Conservation (phyloP, 1,284 basidiomycete species). For the Peniophora sp. region DNA sequence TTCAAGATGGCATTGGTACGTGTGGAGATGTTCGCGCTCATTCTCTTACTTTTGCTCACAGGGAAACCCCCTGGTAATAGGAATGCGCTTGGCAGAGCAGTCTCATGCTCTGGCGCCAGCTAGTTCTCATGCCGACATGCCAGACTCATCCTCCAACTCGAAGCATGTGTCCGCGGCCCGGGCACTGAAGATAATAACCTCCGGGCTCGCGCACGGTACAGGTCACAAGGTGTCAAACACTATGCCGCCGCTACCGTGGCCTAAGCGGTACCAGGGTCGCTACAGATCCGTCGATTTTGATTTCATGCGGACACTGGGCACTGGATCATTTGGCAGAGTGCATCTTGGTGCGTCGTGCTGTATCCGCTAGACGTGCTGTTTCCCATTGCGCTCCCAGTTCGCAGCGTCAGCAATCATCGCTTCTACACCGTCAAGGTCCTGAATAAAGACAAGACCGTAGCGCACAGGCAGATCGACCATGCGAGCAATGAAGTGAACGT, state of each 20-base stretch:
- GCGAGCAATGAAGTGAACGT: conserved; percentile 95
- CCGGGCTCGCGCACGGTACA: too few relatives aligned
- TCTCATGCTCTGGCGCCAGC: too few relatives aligned
- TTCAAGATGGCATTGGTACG: too few relatives aligned
- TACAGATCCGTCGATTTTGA: conserved; percentile 71
- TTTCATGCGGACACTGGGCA: conserved; percentile 78
- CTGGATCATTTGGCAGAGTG: conserved; percentile 92
- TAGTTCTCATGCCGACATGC: too few relatives aligned
- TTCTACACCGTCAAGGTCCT: conserved; percentile 96
- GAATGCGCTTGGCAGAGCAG: too few relatives aligned
- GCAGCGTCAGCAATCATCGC: conserved; percentile 86
- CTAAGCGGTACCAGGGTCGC: conserved; percentile 43
- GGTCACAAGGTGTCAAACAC: too few relatives aligned
- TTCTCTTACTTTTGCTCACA: too few relatives aligned
- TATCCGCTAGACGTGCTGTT: background rate
- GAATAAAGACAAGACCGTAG: conserved; percentile 90
- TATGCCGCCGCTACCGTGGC: conserved; percentile 11
- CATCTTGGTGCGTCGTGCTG: conserved; percentile 64
- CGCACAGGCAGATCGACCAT: conserved; percentile 96
- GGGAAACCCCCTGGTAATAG: too few relatives aligned
- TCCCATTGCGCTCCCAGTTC: conserved; percentile 38
- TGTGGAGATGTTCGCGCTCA: too few relatives aligned
- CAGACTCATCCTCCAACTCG: too few relatives aligned
- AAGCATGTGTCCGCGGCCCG: too few relatives aligned
- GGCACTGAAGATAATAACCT: too few relatives aligned